These are phyloP conservation scores for Phytophthora macrochlamydospora DNA, from an alignment of 352 stramenopile genomes.

Conservation along the genomic window DNA sequence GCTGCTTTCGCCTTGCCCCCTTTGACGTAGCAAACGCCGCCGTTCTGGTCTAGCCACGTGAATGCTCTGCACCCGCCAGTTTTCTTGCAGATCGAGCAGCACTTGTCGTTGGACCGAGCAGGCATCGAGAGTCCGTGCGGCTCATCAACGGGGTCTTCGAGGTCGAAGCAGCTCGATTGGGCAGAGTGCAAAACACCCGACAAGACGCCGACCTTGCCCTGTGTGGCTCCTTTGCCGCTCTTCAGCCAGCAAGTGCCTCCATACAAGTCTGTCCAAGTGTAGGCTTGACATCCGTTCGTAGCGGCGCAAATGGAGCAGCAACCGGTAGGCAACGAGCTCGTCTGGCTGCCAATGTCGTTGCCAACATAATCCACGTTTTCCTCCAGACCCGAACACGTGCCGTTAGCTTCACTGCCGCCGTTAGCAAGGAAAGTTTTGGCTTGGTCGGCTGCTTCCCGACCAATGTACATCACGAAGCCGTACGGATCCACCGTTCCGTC, in stretches of 20 bases:
- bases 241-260: slow-evolving; percentile 65
- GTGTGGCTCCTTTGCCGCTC: slow-evolving; percentile 32
- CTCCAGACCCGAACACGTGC: slow-evolving; percentile 33
- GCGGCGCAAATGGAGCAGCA: slow-evolving; percentile 45
- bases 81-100: slow-evolving; percentile 38
- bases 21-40: slow-evolving; percentile 66
- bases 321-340: slow-evolving; percentile 31
- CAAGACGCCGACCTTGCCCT: slow-evolving; percentile 14
- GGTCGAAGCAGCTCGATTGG: slow-evolving; percentile 8
- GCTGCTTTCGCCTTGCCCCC: slow-evolving; percentile 35
- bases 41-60: slow-evolving; percentile 53
- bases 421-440: slow-evolving; percentile 37
- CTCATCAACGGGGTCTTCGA: slow-evolving; percentile 29
- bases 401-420: slow-evolving; percentile 11
- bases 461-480: slow-evolving; percentile 81
- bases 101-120: slow-evolving; percentile 29
- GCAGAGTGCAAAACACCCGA: slow-evolving; percentile 23
- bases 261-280: slow-evolving; percentile 53
- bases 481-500: slow-evolving; percentile 72
- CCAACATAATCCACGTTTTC: slow-evolving; percentile 51
- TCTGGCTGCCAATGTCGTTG: slow-evolving; percentile 36
- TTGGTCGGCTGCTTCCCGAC: slow-evolving; percentile 52
- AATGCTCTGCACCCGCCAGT: slow-evolving; percentile 46
- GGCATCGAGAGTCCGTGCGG: slow-evolving; percentile 23
- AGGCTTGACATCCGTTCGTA: slow-evolving; percentile 38